Evolutionary conservation across 2,329 filamentous ascomycete genomes (phyloP), one percentile per base, ranked within the genome.

Genomic region (Colletotrichum lupini): DNA sequence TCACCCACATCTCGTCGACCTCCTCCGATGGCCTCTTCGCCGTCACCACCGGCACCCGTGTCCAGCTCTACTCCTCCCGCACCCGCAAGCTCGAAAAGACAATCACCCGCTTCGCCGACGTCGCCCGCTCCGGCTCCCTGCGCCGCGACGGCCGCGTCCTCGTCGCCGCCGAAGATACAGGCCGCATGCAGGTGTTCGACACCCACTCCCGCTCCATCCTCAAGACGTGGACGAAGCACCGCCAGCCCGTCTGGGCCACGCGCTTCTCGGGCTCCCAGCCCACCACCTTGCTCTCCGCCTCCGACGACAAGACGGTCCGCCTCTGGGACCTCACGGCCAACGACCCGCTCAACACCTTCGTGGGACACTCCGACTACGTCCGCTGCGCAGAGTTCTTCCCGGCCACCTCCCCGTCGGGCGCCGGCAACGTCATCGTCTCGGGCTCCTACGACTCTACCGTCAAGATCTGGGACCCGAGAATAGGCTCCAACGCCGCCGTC

Each of bases 381-480:
- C 92, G 97, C 76, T 92, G 91, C 76, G 97, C 95, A 73, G 89
- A 90, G 64, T 99, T 97, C 83, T 92, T 99, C 89, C 94, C 95
- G 5, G 37, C 65, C 35, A 56, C 67, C n/a, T 60, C 65, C 30
- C 28, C 30, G 32, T 52, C 46, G 24, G 90, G 86, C 16, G 89
- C 88, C 82, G 91, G 92, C 85, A 92, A 93, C 78, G 89, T 98
- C 81, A 81, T 98, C 19, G 91, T 97, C 1, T 97, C 95, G 11
- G 97, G 97, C 61, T 95, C 94, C 83, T 99, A 99, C 85, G 97
- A 99, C 83, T 91, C 94, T 75, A 98, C 95, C 0, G 96, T 98
- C 63, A 92, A 94, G 76, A 85, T 99, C 26, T 99, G 97, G 97
- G 97, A 99, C 84, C 92, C 95, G 1, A 89, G 97, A 76, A 91